Evolutionary conservation across 78 protist genomes (phyloP), one percentile per base, ranked within the genome.

Genomic region (Dictyostelium brefeldianum): DNA sequence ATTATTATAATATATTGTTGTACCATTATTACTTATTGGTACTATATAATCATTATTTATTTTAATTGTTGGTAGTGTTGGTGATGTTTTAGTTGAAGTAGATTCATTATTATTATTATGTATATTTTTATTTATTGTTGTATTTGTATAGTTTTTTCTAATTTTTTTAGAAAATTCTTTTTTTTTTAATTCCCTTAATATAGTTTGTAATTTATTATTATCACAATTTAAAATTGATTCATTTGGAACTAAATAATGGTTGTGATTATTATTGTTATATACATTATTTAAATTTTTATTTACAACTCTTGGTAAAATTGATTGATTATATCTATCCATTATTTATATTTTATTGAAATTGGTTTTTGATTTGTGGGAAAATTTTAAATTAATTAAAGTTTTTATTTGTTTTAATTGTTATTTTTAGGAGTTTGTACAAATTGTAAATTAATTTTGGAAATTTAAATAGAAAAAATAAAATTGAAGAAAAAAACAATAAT

Each of bases 101-200:
- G 22, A 25, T 10, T 65, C 14, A 14, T 29, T 59, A 59, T 0
- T 57, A 57, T n/a, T n/a, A n/a, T 6, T n/a, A 22, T 59, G 9
- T 59, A 8, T n/a, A 22, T 59, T 59, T 59, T 59, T 59, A 56
- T 59, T 59, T 10, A 59, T n/a, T 20, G 69, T 27, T 51, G 56
- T 51, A 51, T 51, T 51, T 8, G 15, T 51, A 51, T n/a, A n/a
- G n/a, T 51, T 51, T 65, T 65, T 65, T 65, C 73, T 65, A 14
- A 29, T 65, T 65, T 65, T 65, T 12, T 65, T 25, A 25, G 22
- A 41, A 31, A 27, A 65, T 65, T 65, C 73, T 14, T 46, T 65
- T 65, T 65, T 65, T 65, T 65, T 65, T 29, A 65, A 29, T 65
- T 65, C 73, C 15, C 73, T 65, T 65, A 65, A 29, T 4, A 65